Evolutionary conservation across 2,329 filamentous ascomycete genomes (phyloP).

Genomic region (Zalaria obscura): DNA sequence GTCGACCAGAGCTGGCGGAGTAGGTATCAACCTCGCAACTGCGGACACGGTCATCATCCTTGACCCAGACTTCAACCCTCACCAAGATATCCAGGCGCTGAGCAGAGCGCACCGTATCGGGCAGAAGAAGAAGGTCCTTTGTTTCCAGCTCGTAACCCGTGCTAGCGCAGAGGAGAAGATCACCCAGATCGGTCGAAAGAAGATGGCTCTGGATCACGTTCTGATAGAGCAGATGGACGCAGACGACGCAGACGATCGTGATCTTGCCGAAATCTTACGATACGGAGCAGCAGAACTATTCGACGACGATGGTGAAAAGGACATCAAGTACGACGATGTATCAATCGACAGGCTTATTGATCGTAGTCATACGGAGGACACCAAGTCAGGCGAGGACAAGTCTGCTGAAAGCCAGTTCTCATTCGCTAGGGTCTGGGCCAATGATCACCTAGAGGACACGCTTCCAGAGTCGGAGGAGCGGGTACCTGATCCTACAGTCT

Average conservation of each 20-base stretch:
- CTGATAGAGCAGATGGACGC: conserved; percentile 84
- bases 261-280: conserved; percentile 75
- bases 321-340: conserved; percentile 67
- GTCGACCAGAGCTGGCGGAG: conserved; percentile 86
- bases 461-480: conserved; percentile 34
- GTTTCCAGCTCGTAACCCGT: conserved; percentile 87
- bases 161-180: conserved; percentile 88
- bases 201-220: conserved; percentile 90
- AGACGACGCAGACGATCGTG: conserved; percentile 63
- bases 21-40: conserved; percentile 93
- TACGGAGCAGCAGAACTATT: conserved; percentile 83
- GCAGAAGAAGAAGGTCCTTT: conserved; percentile 88
- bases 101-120: conserved; percentile 92
- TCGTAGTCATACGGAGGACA: conserved; percentile 65
- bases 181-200: conserved; percentile 86
- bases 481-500: conserved; percentile 54
- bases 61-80: conserved; percentile 93
- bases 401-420: conserved; percentile 71
- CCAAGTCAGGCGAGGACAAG: conserved; percentile 46
- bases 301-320: conserved; percentile 54
- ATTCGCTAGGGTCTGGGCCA: conserved; percentile 84
- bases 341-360: conserved; percentile 88
- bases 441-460: conserved; percentile 56
- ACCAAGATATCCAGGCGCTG: conserved; percentile 92
- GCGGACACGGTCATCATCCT: conserved; percentile 97